Conservation (phyloP, 371 early-diverging fungal species). For the Mucor irregularis region DNA sequence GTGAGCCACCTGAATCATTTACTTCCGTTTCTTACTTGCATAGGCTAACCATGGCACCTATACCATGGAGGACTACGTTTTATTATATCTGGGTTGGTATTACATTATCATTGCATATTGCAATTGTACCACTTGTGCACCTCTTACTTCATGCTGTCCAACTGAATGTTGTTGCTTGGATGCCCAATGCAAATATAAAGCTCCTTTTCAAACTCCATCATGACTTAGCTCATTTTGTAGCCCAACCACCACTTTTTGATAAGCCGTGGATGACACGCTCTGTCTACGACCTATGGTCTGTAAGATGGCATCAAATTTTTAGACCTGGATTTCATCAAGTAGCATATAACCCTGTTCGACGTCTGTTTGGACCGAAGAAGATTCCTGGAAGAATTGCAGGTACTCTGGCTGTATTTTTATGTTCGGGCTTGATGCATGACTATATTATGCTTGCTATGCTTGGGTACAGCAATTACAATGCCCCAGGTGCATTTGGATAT, state of each 20-base stretch:
- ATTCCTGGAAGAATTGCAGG: slow-evolving; percentile 19
- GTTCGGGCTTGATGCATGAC: slow-evolving; percentile 42
- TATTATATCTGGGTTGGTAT: slow-evolving; percentile 29
- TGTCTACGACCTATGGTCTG: slow-evolving; percentile 33
- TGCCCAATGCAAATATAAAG: not conserved
- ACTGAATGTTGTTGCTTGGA: slow-evolving; percentile 7
- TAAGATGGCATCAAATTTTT: slow-evolving; percentile 42
- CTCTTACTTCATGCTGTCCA: slow-evolving; percentile 13
- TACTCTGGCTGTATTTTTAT: slow-evolving; percentile 27
- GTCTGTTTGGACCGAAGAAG: slow-evolving; percentile 11
- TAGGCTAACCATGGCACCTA: not conserved
- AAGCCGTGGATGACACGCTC: slow-evolving; percentile 29
- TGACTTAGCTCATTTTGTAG: slow-evolving; percentile 13
- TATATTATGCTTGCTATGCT: slow-evolving; percentile 33
- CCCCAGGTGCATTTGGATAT: slow-evolving; percentile 21
- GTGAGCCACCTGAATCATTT: slow-evolving; percentile 15
- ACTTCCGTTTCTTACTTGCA: not conserved
- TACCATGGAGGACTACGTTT: not conserved
- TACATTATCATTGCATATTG: slow-evolving; percentile 26
- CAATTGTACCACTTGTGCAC: slow-evolving; percentile 17
- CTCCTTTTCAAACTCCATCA: not conserved
- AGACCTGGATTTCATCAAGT: slow-evolving; percentile 28
- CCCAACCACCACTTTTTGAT: slow-evolving; percentile 30
- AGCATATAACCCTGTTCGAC: slow-evolving; percentile 26
- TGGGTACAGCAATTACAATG: slow-evolving; percentile 14